Conservation (phyloP, 2,329 filamentous ascomycete species). For the Sporothrix sp. region DNA sequence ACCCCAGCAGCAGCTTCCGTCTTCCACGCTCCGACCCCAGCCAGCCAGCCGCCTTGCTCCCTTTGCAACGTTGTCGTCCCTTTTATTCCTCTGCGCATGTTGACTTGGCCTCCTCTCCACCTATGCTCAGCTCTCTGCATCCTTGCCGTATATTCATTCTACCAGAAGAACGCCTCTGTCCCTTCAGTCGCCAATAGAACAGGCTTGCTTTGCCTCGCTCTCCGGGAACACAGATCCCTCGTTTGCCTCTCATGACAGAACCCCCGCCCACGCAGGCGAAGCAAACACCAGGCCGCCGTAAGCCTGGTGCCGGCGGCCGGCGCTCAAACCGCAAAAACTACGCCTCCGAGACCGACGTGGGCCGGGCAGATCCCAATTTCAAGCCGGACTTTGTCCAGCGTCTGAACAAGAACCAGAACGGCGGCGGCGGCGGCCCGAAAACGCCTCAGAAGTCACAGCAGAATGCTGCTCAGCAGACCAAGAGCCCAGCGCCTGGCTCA, state of each 20-base stretch:
- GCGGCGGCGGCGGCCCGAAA: conserved; percentile 1
- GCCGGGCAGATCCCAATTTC: conserved; percentile 25
- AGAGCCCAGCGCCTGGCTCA: conserved; percentile 21
- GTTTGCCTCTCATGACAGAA: conserved; percentile 26
- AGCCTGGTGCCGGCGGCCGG: conserved; percentile 29
- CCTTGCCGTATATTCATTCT: too few species aligned
- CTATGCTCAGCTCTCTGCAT: too few species aligned
- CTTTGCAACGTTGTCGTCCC: too few species aligned
- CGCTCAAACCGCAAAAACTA: conserved; percentile 41
- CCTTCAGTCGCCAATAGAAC: neutral
- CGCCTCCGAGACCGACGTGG: conserved; percentile 48
- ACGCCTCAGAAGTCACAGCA: conserved; percentile 15
- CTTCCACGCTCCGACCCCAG: too few species aligned
- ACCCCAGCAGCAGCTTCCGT: too few species aligned
- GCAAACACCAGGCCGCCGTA: conserved; percentile 32
- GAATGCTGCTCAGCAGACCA: conserved; percentile 15
- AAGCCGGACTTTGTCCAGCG: conserved; percentile 24
- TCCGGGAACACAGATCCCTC: neutral
- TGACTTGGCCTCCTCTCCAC: neutral
- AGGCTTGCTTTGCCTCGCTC: too few species aligned
- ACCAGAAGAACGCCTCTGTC: too few species aligned
- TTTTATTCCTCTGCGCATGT: neutral
- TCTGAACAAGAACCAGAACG: neutral
- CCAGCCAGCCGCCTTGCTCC: too few species aligned
- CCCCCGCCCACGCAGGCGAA: conserved; percentile 16